Conservation (phyloP, 2,329 filamentous ascomycete species). For the Fusarium staphyleae region DNA sequence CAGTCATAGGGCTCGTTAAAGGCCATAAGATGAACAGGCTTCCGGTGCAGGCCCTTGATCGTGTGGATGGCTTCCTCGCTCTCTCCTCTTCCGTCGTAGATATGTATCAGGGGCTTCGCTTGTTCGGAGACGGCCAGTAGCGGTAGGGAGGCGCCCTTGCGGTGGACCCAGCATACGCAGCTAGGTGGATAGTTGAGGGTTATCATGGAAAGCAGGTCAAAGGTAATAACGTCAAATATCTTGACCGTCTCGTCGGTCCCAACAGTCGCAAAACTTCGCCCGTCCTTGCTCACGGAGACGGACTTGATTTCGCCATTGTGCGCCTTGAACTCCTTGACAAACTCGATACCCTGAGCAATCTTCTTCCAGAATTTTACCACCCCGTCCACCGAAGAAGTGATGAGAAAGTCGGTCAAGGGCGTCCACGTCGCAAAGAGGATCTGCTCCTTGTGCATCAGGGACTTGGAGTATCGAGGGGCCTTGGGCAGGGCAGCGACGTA, state of each 20-base stretch:
- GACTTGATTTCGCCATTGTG: slow-evolving; percentile 85
- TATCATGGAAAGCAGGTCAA: slow-evolving; percentile 85
- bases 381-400: slow-evolving; percentile 93
- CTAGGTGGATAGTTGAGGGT: slow-evolving; percentile 77
- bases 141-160: slow-evolving; percentile 84
- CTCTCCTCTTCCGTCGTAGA: slow-evolving; percentile 92
- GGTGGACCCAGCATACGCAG: slow-evolving; percentile 91
- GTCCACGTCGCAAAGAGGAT: slow-evolving; percentile 88
- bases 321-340: slow-evolving; percentile 96
- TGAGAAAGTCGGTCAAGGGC: slow-evolving; percentile 90
- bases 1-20: slow-evolving; percentile 92
- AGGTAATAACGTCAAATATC: slow-evolving; percentile 83
- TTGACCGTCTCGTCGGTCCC: slow-evolving; percentile 81
- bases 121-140: slow-evolving; percentile 84
- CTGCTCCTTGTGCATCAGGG: slow-evolving; percentile 98
- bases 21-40: slow-evolving; percentile 81
- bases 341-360: slow-evolving; percentile 86
- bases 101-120: slow-evolving; percentile 72
- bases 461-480: slow-evolving; percentile 86
- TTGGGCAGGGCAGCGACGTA: slow-evolving; percentile 89
- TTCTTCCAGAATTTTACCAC: slow-evolving; percentile 99
- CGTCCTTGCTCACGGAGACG: slow-evolving; percentile 87
- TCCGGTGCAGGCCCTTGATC: slow-evolving; percentile 80
- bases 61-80: slow-evolving; percentile 77
- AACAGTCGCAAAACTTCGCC: slow-evolving; percentile 89